Evolutionary conservation across 352 stramenopile species (phyloP), one percentile per base, ranked within the genome.

Genomic region (Globisporangium acanthophoron): DNA sequence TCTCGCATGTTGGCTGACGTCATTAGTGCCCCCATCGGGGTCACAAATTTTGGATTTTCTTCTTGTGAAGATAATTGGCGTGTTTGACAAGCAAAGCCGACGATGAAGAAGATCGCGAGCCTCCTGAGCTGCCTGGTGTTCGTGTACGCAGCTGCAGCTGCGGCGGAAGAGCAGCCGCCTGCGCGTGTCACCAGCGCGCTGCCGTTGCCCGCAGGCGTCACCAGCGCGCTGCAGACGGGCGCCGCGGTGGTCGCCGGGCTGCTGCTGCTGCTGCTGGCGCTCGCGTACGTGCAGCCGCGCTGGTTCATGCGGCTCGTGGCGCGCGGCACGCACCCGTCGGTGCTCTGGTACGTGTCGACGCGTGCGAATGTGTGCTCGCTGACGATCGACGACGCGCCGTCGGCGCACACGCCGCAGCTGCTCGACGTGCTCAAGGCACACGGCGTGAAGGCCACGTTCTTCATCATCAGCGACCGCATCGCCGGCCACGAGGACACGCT

Each of bases 331-430:
- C 80, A 89, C 49, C 77, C 80, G 44, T 87, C 67, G 5, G 82
- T 92, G 62, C 77, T 94, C 43, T 94, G 82, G 79, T 85, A 76
- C 64, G 83, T 73, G 5, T 52, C 56, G 13, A 94, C 85, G 35
- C 64, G 62, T 2, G 52, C 69, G 5, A 67, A 52, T 43, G 71
- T 92, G 43, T 92, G 80, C 51, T 70, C 85, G 20, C 73, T 94
- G 7, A 94, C 85, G 8, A 85, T 94, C 48, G 85, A 94, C 61
- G 85, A 94, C 54, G 78, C 76, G 43, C 85, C 85, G 54, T 91
- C 82, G 18, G 49, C 74, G 7, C 64, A 59, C 31, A 94, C 85
- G 33, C 60, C 76, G 31, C 67, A 69, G 46, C 85, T 94, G 50
- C 83, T 94, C 24, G 85, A 94, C 41, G 64, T 91, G 20, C 65